Evolutionary conservation across 1,284 basidiomycete genomes (phyloP).

Genomic region (Leccinum pallidistipes): DNA sequence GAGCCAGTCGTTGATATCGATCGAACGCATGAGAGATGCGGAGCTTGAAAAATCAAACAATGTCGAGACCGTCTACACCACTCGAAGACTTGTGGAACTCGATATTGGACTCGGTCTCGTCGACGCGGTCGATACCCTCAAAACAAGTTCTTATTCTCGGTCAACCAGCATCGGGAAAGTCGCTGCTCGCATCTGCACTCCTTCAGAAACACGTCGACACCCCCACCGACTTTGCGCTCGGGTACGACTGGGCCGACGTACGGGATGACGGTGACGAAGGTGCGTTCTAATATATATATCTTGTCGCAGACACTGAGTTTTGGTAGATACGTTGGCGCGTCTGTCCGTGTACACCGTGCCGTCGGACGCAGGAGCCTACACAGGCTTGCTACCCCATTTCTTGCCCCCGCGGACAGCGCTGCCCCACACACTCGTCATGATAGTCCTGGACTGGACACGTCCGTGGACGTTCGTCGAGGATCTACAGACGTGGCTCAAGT

Average conservation of each 20-base stretch:
- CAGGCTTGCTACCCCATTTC: conserved; percentile 80
- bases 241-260: conserved; percentile 86
- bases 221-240: conserved; percentile 72
- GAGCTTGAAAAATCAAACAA: conserved; percentile 30
- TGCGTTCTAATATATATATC: conserved; percentile 35
- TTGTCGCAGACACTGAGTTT: neutral
- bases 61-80: conserved; percentile 64
- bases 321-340: conserved; percentile 77
- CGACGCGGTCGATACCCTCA: conserved; percentile 78
- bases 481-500: conserved; percentile 80
- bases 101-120: conserved; percentile 87
- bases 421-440: conserved; percentile 80
- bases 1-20: conserved; percentile 63
- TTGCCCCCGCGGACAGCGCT: conserved; percentile 70
- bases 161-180: conserved; percentile 76
- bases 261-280: conserved; percentile 89
- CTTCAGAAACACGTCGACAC: conserved; percentile 56
- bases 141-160: conserved; percentile 86
- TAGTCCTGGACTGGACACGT: conserved; percentile 94
- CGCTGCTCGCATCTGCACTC: conserved; percentile 65
- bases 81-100: conserved; percentile 84
- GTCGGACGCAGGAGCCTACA: conserved; percentile 72
- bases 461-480: conserved; percentile 93
- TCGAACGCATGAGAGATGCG: conserved; percentile 46
- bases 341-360: conserved; percentile 90